Evolutionary conservation across 2,329 filamentous ascomycete genomes (phyloP), one percentile per base, ranked within the genome.

Genomic region (Monosporascus sp.): DNA sequence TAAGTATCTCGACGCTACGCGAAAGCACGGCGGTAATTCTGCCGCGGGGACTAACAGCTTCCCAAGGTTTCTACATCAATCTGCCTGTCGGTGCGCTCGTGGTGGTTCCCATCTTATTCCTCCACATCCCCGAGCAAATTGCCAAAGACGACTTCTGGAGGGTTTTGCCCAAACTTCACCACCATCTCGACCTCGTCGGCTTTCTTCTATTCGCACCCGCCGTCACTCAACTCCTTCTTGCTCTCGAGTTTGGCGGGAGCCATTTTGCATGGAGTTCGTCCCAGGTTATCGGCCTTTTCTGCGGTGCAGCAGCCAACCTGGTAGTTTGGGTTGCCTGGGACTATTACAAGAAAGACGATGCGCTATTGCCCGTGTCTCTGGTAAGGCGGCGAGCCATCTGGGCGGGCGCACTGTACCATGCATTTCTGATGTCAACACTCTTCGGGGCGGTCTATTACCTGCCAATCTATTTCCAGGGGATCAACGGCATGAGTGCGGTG

Each of bases 21-120:
- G 5, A 22, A n/a, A 31, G 34, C 18, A 25, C 31, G 8, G 24
- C 14, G 24, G 38, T 14, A n/a, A 27, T 24, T 24, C 24, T 24
- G 4, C 3, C 24, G 9, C 27, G 15, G 20, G 11, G 22, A 25
- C 36, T 46, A 18, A 47, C 18, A 11, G 38, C 14, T 17, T 46
- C 1, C 47, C 9, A 31, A 58, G 56, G 63, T 53, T 63, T 74
- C 2, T 68, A 65, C 58, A 69, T 73, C 62, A 72, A 69, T 50
- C 62, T 76, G 1, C 73, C 72, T 0, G 62, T 71, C 41, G 71
- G 72, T 3, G 68, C 62, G 18, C 47, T 66, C 3, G 64, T 67
- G 2, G 60, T 63, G 36, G 37, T 63, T 2, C 53, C 68, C 24
- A 36, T 72, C 15, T 54, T 74, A 57, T 62, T 68, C 53, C 67